Evolutionary conservation across 139 green algal species (phyloP), one percentile per base, ranked within the genome.

Genomic region (Pleodorina starrii): DNA sequence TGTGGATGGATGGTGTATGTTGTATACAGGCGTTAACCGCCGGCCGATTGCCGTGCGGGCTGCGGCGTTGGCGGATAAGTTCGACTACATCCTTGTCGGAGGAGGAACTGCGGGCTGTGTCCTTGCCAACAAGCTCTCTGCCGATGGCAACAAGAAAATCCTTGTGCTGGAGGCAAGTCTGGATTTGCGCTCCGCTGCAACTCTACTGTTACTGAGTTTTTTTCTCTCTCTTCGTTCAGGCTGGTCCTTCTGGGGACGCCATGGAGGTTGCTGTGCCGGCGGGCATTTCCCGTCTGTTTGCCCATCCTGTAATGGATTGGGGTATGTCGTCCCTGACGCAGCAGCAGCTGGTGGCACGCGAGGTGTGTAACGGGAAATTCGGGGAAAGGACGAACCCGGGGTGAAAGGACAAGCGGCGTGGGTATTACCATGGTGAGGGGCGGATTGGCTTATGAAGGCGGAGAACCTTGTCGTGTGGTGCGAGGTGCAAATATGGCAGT

Each of bases 61-160:
- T 25, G 82, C 66, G 23, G 63, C 66, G 9, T 38, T 0, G 23
- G 48, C 27, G 0, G 60, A 93, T 38, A 94, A 95, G 68, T 99
- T 95, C 77, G 97, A 99, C 85, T 98, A 98, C 94, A 97, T 99
- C 40, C 93, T 99, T 54, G 97, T 99, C 0, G 97, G 97, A 14
- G 97, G 97, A 40, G 97, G 97, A 32, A 93, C 96, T 25, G 96
- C 97, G 27, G 96, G 96, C 4, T 99, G 97, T 88, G 93, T 99
- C 29, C 92, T 99, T 44, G 97, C 97, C 17, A 98, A 98, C 90
- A 90, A 95, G n/a, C 94, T 99, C 40, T 95, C 94, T 17, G 95
- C 93, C 14, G 94, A 97, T 80, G 92, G 90, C 43, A 91, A n/a
- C 80, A 98, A 98, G 89, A 93, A 90, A 2, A 96, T 98, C 42